A percentile compares a stretch with the other conserved stretches of the same genome.
phyloP scores from a whole-genome alignment of 371 early-diverging fungal genomes.

The Basidiobolus meristosporus region DNA sequence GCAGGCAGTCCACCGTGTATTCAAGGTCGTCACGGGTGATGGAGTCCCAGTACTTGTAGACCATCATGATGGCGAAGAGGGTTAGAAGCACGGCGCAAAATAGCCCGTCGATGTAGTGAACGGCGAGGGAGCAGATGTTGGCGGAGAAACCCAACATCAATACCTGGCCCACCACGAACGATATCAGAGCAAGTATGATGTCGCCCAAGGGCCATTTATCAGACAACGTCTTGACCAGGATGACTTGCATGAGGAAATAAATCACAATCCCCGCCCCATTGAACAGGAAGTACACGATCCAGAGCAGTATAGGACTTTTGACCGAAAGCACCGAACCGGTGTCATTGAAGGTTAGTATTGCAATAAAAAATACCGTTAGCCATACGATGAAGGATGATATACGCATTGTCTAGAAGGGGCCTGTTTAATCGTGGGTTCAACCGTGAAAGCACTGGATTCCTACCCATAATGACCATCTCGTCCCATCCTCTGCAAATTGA shows the following conservation, averaged over 20 bases:
- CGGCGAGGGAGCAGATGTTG: conserved; percentile 61
- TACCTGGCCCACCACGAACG: conserved; percentile 72
- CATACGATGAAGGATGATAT: conserved; percentile 65
- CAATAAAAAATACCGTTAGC: conserved; percentile 47
- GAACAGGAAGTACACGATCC: conserved; percentile 71
- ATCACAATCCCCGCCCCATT: conserved; percentile 59
- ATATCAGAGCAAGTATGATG: conserved; percentile 68
- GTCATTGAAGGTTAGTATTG: conserved; percentile 63
- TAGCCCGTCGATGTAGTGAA: conserved; percentile 92
- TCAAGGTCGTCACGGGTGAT: too few relatives aligned
- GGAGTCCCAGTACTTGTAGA: too few relatives aligned
- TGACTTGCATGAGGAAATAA: conserved; percentile 76
- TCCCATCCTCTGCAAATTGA: conserved; percentile 92
- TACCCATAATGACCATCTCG: conserved; percentile 60
- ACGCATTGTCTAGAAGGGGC: conserved; percentile 55
- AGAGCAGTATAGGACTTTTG: conserved; percentile 48
- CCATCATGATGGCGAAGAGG: conserved; percentile 90
- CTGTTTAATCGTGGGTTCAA: too few relatives aligned
- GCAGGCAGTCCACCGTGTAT: too few relatives aligned
- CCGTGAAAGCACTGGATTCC: too few relatives aligned
- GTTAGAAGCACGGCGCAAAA: conserved; percentile 53
- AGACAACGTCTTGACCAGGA: conserved; percentile 85
- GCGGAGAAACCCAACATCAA: conserved; percentile 56
- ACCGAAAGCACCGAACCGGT: conserved; percentile 42
- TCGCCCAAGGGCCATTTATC: conserved; percentile 92